Conservation (phyloP, 1,139 yeast species). For the Kodamaea derodonti region DNA sequence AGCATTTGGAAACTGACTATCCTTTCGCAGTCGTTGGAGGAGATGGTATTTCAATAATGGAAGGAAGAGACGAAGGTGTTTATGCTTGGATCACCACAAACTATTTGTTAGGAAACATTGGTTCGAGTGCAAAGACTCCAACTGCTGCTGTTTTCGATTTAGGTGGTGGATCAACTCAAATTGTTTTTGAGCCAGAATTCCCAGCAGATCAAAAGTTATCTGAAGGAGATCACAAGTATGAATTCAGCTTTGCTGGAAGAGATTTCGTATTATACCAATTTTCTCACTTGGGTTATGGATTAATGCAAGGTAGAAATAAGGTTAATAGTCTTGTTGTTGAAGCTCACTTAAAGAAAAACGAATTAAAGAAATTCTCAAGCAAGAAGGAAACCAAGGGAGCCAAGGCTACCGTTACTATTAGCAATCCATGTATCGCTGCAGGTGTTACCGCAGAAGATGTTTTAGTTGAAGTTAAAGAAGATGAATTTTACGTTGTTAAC, state of each 20-base stretch:
- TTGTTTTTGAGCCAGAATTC: constrained; percentile 90
- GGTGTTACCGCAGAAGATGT: constrained; percentile 53
- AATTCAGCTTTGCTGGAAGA: constrained; percentile 74
- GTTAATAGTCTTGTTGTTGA: constrained; percentile 61
- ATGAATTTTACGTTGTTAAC: constrained; percentile 55
- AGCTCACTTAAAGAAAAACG: constrained; percentile 36
- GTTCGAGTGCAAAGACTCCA: constrained; percentile 62
- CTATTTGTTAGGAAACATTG: constrained; percentile 88
- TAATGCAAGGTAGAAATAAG: constrained; percentile 89
- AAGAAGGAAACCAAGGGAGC: constrained; percentile 39
- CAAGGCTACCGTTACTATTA: constrained; percentile 39
- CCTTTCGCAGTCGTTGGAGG: constrained; percentile 83
- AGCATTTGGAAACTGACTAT: constrained; percentile 68
- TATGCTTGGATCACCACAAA: constrained; percentile 98
- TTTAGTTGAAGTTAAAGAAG: constrained; percentile 48
- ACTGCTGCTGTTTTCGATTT: constrained; percentile 97
- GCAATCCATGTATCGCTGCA: constrained; percentile 88
- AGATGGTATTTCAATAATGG: constrained; percentile 88
- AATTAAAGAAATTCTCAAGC: constrained; percentile 26
- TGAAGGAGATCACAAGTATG: constrained; percentile 87
- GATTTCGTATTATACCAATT: constrained; percentile 85
- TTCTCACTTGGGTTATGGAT: constrained; percentile 93
- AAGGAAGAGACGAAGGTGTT: constrained; percentile 97
- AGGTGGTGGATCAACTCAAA: constrained; percentile 98
- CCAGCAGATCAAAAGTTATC: constrained; percentile 51